Conservation (phyloP, 2,329 filamentous ascomycete genomes). For the Penicillium sp. region DNA sequence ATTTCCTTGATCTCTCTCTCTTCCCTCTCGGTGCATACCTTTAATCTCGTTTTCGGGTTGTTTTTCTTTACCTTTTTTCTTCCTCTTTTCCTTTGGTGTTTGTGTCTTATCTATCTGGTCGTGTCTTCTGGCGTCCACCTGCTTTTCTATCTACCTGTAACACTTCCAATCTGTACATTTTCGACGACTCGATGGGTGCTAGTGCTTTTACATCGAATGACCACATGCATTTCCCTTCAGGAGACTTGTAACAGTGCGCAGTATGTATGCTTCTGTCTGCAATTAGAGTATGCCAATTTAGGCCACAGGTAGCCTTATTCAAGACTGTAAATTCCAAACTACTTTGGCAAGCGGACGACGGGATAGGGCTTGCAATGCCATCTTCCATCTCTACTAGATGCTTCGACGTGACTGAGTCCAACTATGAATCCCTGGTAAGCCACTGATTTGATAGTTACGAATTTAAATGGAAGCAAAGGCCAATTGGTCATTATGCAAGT, state of each 20-base stretch:
- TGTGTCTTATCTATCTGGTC: conserved; percentile 10
- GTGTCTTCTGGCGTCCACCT: conserved; percentile 15
- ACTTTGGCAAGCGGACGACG: not conserved
- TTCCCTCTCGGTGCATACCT: conserved; percentile 18
- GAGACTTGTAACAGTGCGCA: not conserved
- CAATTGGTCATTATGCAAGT: conserved; percentile 22
- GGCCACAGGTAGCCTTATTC: not conserved
- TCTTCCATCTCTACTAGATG: not conserved
- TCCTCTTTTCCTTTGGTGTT: conserved; percentile 11
- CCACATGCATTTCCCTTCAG: conserved; percentile 16
- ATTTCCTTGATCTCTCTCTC: conserved; percentile 15
- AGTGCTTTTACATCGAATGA: conserved; percentile 20
- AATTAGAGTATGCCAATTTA: not conserved
- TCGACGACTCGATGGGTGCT: conserved; percentile 31
- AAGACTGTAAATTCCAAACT: not conserved
- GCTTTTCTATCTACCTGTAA: conserved; percentile 18
- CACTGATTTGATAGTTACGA: not conserved
- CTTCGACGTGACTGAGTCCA: not conserved
- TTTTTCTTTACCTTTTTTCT: conserved; percentile 1
- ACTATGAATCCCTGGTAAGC: not conserved
- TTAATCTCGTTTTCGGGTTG: conserved; percentile 10
- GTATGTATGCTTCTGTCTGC: too few species aligned
- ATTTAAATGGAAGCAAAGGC: not conserved
- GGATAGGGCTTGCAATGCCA: not conserved
- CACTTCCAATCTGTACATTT: conserved; percentile 30